Base-by-base conservation (phyloP, 352 stramenopile genomes). In the Pythium dissimile region DNA sequence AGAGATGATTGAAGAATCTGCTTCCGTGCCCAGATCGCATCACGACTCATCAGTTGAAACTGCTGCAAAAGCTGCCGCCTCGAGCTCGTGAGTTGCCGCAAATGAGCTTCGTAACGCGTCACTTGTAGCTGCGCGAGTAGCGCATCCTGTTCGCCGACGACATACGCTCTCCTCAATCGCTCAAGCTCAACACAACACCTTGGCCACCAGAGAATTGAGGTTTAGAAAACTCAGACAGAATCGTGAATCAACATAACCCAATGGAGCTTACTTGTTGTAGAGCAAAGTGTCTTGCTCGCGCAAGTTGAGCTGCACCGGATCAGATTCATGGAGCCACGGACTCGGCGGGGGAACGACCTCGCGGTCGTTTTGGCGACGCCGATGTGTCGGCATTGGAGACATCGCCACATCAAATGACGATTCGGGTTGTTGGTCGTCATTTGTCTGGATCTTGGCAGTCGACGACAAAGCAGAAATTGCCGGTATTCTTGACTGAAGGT, bases 261-360 rank as follows among this genome's bases (percentile, higher is more conserved):
- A 5, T 23, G 21, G 26, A 21, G 35, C 52, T 39, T 59, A 78
- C 64, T 70, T 76, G 68, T 80, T 77, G 66, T 80, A 80, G 21
- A 77, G 38, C 23, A 67, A 30, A 8, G 50, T 66, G 35, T 80
- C 71, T 50, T 73, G 71, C 2, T 77, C 68, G 9, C 66, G 52
- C 18, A 80, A 54, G 30, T 75, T 60, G 10, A 80, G 52, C 7
- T 68, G 26, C 16, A 38, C 26, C 0, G 71, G 65, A 27, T 77
- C 65, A 1, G 68, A 61, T 11, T 69, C 64, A 24, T 73, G 66
- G 6, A 77, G 59, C 71, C 71, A 77, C 30, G 55, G 61, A 27
- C 61, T 68, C 2, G 60, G 53, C 16, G 26, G 45, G 12, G 44
- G 32, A 21, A 41, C n/a, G n/a, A n/a, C n/a, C n/a, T 54, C 18